These are phyloP conservation scores for Talaromyces sp. DNA, from an alignment of 2,329 filamentous ascomycete genomes.

Conservation along the genomic window DNA sequence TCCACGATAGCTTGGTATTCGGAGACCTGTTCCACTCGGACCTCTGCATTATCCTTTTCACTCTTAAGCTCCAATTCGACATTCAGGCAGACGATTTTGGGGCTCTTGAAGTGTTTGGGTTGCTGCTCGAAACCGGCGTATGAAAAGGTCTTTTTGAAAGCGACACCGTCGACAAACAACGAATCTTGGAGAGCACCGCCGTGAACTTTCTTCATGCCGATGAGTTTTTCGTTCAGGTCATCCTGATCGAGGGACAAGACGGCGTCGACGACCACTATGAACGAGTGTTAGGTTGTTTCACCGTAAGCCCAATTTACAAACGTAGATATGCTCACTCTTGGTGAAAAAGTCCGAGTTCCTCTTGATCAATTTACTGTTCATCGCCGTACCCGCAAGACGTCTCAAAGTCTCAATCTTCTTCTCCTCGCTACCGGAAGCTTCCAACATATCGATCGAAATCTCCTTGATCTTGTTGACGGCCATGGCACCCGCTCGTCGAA, in stretches of 20 bases:
- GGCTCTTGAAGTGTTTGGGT: conserved; percentile 89
- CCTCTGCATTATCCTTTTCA: conserved; percentile 98
- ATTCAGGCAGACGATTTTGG: conserved; percentile 95
- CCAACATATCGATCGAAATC: conserved; percentile 67
- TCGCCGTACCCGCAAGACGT: conserved; percentile 90
- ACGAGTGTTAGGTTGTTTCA: background rate
- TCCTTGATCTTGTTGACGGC: conserved; percentile 99
- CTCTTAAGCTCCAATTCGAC: conserved; percentile 98
- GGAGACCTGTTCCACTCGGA: conserved; percentile 94
- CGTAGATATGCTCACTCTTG: conserved; percentile 63
- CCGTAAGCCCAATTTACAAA: background rate
- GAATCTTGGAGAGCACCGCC: conserved; percentile 95
- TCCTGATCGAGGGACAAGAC: conserved; percentile 94
- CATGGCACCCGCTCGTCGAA: conserved; percentile 81
- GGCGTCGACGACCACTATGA: conserved; percentile 89
- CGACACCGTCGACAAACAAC: conserved; percentile 93
- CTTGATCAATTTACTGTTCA: conserved; percentile 99
- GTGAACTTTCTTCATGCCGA: conserved; percentile 96
- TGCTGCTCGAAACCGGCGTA: conserved; percentile 99
- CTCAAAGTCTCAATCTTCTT: conserved; percentile 83
- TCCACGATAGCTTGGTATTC: conserved; percentile 99
- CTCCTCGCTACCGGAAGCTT: conserved; percentile 73
- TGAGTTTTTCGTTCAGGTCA: conserved; percentile 95
- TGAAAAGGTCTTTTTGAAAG: conserved; percentile 99
- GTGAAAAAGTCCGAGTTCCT: conserved; percentile 96